These are phyloP conservation scores for Mangifera indica DNA, from an alignment of 345 rosid species.

Conservation along the genomic window DNA sequence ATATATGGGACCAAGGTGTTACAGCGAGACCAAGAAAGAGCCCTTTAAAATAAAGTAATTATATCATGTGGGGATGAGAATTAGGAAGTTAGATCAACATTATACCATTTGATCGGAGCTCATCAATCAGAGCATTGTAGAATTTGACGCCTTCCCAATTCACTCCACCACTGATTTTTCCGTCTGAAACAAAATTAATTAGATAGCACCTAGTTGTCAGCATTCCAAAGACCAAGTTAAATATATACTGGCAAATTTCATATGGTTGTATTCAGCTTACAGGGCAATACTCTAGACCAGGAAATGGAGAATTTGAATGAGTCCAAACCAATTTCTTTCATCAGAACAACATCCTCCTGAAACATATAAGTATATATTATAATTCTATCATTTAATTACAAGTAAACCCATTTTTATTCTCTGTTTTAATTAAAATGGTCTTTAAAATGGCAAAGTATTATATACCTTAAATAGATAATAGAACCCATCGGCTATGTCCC, in stretches of 20 bases:
- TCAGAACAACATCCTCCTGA: conserved; percentile 36
- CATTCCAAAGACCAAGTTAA: too few relatives aligned
- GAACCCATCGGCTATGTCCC: conserved; percentile 38
- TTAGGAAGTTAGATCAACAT: too few relatives aligned
- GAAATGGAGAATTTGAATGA: conserved; percentile 45
- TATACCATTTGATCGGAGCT: conserved; percentile 19
- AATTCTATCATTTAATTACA: too few relatives aligned
- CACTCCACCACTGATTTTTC: conserved; percentile 28
- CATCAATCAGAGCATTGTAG: conserved; percentile 29
- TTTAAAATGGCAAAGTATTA: too few relatives aligned
- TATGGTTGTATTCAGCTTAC: conserved; percentile 23
- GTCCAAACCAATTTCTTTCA: conserved; percentile 40
- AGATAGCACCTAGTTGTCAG: not conserved
- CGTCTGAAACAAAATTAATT: conserved; percentile 20
- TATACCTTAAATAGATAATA: conserved; percentile 46
- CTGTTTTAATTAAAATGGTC: not conserved
- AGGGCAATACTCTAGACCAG: conserved; percentile 48
- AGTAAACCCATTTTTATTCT: too few relatives aligned
- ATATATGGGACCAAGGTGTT: not conserved
- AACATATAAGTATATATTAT: too few relatives aligned
- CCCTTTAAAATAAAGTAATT: too few relatives aligned
- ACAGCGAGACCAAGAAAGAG: not conserved
- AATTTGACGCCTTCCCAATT: conserved; percentile 27
- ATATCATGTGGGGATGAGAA: too few relatives aligned
- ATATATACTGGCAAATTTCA: too few relatives aligned